Conservation (phyloP, 2,329 filamentous ascomycete genomes). For the Trichoderma brevicompactum region DNA sequence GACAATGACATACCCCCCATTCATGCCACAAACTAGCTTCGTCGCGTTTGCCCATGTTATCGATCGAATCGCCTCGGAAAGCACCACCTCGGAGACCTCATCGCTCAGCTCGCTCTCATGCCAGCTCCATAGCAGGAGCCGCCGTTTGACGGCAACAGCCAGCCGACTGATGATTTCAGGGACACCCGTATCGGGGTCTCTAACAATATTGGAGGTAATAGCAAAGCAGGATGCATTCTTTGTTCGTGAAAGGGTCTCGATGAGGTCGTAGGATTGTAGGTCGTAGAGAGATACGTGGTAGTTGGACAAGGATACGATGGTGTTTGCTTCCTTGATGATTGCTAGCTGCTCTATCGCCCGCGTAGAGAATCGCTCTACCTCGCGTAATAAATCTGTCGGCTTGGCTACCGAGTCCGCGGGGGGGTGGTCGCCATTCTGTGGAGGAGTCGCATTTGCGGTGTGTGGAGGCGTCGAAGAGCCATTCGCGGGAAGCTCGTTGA, state of each 20-base stretch:
- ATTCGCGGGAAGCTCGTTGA: constrained; percentile 67
- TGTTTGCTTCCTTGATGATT: constrained; percentile 92
- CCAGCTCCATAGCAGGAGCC: constrained; percentile 92
- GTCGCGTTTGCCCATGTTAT: constrained; percentile 90
- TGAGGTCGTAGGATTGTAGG: constrained; percentile 78
- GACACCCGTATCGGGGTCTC: constrained; percentile 83
- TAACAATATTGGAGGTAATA: constrained; percentile 93
- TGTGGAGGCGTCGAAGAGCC: constrained; percentile 42
- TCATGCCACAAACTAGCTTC: constrained; percentile 87
- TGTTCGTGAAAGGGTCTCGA: constrained; percentile 79
- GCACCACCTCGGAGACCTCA: constrained; percentile 74
- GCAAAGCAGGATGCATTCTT: constrained; percentile 90
- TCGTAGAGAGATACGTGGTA: constrained; percentile 90
- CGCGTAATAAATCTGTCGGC: constrained; percentile 82
- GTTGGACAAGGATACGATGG: constrained; percentile 88
- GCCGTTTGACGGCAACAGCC: constrained; percentile 90
- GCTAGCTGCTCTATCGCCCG: constrained; percentile 91
- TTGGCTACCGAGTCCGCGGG: constrained; percentile 46
- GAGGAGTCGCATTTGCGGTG: constrained; percentile 38
- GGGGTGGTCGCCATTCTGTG: constrained; percentile 38
- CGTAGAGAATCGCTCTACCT: constrained; percentile 91
- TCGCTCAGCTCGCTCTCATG: constrained; percentile 85
- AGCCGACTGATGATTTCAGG: constrained; percentile 90
- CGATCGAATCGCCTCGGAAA: constrained; percentile 83
- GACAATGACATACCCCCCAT: constrained; percentile 86